Evolutionary conservation across 2,329 filamentous ascomycete genomes (phyloP).

Genomic region (Mycosphaerella arachidis): DNA sequence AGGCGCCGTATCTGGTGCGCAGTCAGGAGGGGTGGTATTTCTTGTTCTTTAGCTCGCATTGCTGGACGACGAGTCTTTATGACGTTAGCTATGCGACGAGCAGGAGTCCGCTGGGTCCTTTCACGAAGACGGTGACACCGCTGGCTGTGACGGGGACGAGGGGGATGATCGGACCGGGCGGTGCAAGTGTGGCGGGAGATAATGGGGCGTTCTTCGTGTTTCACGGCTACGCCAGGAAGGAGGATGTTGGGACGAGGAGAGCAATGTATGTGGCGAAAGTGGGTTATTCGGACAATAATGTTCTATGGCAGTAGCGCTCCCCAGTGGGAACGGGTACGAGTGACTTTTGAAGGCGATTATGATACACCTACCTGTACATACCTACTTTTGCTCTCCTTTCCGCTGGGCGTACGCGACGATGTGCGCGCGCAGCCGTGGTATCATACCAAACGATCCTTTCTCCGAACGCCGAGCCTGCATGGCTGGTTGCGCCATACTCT

Average conservation of each 20-base stretch:
- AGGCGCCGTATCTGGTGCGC: conserved; percentile 26
- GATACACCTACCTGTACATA: not conserved
- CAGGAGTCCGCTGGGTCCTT: conserved; percentile 9
- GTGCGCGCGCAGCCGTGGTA: not conserved
- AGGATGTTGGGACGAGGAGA: conserved; percentile 7
- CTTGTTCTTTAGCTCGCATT: conserved; percentile 27
- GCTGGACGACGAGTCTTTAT: conserved; percentile 21
- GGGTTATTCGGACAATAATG: conserved; percentile 1
- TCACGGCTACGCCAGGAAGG: conserved; percentile 13
- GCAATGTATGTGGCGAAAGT: conserved; percentile 14
- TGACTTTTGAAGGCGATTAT: not conserved
- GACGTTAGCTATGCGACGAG: conserved; percentile 13
- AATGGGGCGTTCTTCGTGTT: conserved; percentile 13
- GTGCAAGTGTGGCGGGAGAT: conserved; percentile 8
- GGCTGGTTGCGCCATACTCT: no score
- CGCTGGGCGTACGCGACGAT: not conserved
- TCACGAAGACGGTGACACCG: conserved; percentile 8
- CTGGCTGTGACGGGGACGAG: conserved; percentile 16
- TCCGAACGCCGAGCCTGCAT: not conserved
- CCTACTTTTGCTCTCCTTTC: not conserved
- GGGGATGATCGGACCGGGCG: conserved; percentile 26
- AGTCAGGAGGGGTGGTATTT: conserved; percentile 22
- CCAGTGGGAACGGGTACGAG: not conserved
- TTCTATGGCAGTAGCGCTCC: not conserved
- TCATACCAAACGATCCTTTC: not conserved